A percentile compares a stretch with the other conserved stretches of the same genome.
Conservation (phyloP, 306 rosid genomes). For the Vicia faba region DNA sequence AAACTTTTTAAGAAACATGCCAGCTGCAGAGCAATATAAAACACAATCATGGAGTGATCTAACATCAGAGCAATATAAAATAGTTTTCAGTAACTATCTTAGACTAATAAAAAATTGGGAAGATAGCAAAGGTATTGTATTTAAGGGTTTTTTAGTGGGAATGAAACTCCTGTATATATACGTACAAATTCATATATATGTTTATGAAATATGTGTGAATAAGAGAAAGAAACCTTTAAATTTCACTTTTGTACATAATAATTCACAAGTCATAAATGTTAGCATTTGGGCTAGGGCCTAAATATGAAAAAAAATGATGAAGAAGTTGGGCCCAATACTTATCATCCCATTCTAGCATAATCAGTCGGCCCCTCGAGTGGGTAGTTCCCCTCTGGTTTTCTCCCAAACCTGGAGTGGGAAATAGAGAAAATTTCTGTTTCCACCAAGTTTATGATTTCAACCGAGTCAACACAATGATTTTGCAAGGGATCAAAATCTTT, state of each 20-base stretch:
- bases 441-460: background rate
- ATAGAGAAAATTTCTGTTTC: background rate
- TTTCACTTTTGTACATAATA: background rate
- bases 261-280: background rate
- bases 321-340: background rate
- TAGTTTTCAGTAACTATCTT: slow-evolving; percentile 4
- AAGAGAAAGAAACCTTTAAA: background rate
- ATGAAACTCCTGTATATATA: background rate
- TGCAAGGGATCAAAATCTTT: background rate
- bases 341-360: background rate
- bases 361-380: background rate
- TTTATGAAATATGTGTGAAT: background rate
- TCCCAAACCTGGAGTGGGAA: background rate
- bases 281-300: background rate
- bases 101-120: background rate
- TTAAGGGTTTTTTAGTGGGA: background rate
- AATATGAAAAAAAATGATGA: background rate
- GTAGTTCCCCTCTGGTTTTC: background rate
- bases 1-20: slow-evolving; percentile 15
- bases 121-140: background rate
- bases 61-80: background rate
- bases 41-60: background rate
- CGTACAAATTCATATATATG: background rate
- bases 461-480: background rate
- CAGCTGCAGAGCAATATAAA: background rate